Evolutionary conservation across 805 yeast genomes (phyloP).

Genomic region (Candida ponderosae): DNA sequence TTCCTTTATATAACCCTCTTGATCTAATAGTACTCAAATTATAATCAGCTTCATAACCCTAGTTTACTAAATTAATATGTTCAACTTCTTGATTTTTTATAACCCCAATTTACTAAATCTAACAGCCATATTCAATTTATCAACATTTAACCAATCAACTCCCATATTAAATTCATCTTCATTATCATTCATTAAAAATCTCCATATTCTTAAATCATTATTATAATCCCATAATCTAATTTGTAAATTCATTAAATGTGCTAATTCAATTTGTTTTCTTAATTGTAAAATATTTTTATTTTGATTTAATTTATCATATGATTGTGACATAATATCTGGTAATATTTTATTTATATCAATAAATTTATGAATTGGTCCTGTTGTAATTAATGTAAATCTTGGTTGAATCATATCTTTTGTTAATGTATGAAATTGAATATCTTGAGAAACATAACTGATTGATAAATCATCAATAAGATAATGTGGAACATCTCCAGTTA

Average conservation of each 20-base stretch:
- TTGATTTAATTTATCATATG: too few species aligned
- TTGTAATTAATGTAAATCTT: too few species aligned
- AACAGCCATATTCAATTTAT: constrained; percentile 40
- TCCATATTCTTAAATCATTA: not conserved
- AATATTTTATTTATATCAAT: constrained; percentile 31
- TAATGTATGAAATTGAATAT: constrained; percentile 32
- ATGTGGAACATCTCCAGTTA: constrained; percentile 60
- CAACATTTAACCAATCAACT: constrained; percentile 55
- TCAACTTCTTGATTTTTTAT: too few species aligned
- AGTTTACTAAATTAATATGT: too few species aligned
- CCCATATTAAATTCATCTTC: constrained; percentile 22
- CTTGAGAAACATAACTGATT: constrained; percentile 35
- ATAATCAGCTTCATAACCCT: too few species aligned
- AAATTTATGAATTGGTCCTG: constrained; percentile 7
- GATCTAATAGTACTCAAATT: too few species aligned
- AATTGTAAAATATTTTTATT: too few species aligned
- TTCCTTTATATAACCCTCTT: too few species aligned
- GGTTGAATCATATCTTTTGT: constrained; percentile 1
- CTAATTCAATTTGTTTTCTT: not conserved
- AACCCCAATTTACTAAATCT: not conserved
- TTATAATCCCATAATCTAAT: not conserved
- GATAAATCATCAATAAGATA: constrained; percentile 22
- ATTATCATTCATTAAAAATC: too few species aligned
- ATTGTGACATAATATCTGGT: constrained; percentile 9
- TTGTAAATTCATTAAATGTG: not conserved